These are phyloP conservation scores for Solanum peruvianum DNA, from an alignment of 257 asterid species.

Conservation along the genomic window DNA sequence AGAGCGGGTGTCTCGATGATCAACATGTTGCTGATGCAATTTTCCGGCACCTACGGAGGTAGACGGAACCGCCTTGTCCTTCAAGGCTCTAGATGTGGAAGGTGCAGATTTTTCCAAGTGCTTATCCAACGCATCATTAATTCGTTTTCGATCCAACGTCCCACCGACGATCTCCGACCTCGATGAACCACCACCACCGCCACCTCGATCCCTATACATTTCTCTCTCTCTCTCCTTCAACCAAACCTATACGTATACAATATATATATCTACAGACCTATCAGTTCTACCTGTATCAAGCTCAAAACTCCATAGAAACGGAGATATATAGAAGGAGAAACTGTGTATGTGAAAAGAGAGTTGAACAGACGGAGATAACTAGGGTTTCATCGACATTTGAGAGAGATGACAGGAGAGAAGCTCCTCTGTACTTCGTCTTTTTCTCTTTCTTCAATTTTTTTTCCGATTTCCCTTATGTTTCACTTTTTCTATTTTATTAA, in stretches of 20 bases:
- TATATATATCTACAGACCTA: background rate
- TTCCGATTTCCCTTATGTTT: background rate
- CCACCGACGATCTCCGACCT: slow-evolving; percentile 62
- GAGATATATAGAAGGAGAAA: background rate
- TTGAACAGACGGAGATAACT: slow-evolving; percentile 6
- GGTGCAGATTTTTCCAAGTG: slow-evolving; percentile 89
- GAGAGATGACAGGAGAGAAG: background rate
- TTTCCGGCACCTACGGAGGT: slow-evolving; percentile 40
- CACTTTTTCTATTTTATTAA: background rate
- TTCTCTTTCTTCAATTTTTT: background rate
- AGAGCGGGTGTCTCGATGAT: slow-evolving; percentile 27
- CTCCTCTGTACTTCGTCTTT: background rate
- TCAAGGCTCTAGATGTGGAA: slow-evolving; percentile 59
- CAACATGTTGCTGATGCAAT: slow-evolving; percentile 31
- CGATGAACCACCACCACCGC: slow-evolving; percentile 45
- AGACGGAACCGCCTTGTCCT: slow-evolving; percentile 50
- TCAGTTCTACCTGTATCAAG: background rate
- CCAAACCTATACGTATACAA: background rate
- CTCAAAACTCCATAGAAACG: background rate
- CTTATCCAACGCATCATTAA: slow-evolving; percentile 87
- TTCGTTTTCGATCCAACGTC: slow-evolving; percentile 89
- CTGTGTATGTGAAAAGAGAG: background rate
- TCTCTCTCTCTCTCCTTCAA: background rate
- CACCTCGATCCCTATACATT: slow-evolving; percentile 78
- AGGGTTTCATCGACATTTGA: slow-evolving; percentile 14